phyloP scores from a whole-genome alignment of 164 flowering plant species.

The Chimonanthus praecox region DNA sequence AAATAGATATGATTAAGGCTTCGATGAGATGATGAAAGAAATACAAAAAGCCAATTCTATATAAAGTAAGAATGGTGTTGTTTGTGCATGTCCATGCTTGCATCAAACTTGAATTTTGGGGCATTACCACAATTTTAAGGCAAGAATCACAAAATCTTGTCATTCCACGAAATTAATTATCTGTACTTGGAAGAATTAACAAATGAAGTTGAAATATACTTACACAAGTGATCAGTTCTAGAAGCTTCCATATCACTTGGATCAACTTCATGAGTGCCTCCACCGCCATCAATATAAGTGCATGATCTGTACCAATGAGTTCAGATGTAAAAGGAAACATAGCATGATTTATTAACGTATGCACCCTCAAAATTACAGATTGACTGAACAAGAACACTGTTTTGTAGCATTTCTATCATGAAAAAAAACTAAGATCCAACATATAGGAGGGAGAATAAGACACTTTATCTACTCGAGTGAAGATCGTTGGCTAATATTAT shows the following conservation, averaged over 20 bases:
- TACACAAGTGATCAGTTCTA: slow-evolving; percentile 65
- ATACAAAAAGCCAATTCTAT: too few relatives aligned
- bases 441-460: too few relatives aligned
- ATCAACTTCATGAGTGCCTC: slow-evolving; percentile 54
- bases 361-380: neutral
- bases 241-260: slow-evolving; percentile 35
- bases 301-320: slow-evolving; percentile 48
- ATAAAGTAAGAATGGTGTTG: too few relatives aligned
- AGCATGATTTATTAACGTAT: neutral
- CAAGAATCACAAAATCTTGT: neutral
- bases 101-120: neutral
- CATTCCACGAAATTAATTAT: too few relatives aligned
- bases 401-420: neutral
- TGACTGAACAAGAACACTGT: neutral
- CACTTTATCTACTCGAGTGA: neutral
- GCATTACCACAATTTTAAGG: neutral
- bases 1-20: too few relatives aligned
- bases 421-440: neutral
- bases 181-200: neutral
- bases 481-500: neutral
- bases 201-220: slow-evolving; percentile 8
- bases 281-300: slow-evolving; percentile 53
- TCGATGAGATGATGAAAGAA: too few relatives aligned
- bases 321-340: neutral
- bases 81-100: too few relatives aligned